A percentile compares a stretch with the other conserved stretches of the same genome.
These are phyloP conservation scores for Termitomyces sp. DNA, from an alignment of 768 basidiomycete species.

Conservation along the genomic window DNA sequence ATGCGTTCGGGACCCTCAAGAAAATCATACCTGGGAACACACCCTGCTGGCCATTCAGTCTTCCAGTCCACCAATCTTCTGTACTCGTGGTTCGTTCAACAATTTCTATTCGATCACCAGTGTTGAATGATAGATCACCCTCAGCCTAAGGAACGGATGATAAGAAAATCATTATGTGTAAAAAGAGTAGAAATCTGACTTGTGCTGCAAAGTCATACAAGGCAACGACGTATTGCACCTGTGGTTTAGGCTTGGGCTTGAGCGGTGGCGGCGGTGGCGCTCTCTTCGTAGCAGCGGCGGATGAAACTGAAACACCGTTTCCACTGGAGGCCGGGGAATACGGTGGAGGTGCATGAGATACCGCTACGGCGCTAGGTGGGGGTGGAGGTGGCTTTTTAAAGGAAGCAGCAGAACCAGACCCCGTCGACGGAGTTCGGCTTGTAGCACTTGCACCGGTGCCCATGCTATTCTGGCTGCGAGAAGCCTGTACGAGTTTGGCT, in stretches of 20 bases:
- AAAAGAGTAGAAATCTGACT: conserved; percentile 29
- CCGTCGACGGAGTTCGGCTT: conserved; percentile 22
- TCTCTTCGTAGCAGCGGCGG: conserved; percentile 51
- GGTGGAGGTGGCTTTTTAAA: conserved; percentile 51
- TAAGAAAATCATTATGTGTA: conserved; percentile 1
- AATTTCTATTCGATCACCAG: conserved; percentile 88
- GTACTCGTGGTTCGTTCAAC: conserved; percentile 74
- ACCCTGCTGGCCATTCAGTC: conserved; percentile 74
- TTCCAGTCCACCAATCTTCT: conserved; percentile 98
- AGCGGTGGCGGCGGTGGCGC: conserved; percentile 92
- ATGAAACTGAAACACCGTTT: conserved; percentile 20
- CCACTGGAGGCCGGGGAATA: conserved; percentile 26
- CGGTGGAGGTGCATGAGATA: conserved; percentile 34
- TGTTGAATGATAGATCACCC: conserved; percentile 86
- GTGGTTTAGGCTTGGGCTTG: conserved; percentile 79
- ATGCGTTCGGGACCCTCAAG: background rate
- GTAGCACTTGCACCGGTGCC: conserved; percentile 29
- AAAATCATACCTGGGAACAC: conserved; percentile 74
- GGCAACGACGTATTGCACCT: conserved; percentile 78
- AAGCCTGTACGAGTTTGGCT: conserved; percentile 68
- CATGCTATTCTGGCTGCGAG: conserved; percentile 27
- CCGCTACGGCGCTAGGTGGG: conserved; percentile 33
- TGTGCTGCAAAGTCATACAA: conserved; percentile 94
- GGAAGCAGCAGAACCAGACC: conserved; percentile 26
- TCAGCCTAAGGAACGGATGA: conserved; percentile 53